phyloP scores from a whole-genome alignment of 1,139 yeast species.

The Taphrina betulina region DNA sequence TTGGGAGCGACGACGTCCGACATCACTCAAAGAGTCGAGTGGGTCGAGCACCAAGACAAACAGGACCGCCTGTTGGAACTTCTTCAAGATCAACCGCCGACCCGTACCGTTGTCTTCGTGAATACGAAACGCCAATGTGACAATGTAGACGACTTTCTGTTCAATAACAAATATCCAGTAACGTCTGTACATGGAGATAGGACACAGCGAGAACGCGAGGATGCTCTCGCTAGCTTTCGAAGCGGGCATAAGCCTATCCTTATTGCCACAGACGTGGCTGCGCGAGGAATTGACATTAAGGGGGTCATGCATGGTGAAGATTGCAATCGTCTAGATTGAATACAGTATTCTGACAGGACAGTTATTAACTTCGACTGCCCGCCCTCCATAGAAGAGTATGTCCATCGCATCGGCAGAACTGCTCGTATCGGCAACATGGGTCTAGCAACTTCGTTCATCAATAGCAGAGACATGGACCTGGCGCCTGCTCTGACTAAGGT shows the following conservation, averaged over 20 bases:
- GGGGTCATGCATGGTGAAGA: constrained; percentile 79
- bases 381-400: constrained; percentile 87
- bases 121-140: not conserved
- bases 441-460: constrained; percentile 69
- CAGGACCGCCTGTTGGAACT: not conserved
- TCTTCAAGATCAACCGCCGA: constrained; percentile 39
- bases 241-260: constrained; percentile 91
- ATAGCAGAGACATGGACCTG: constrained; percentile 82
- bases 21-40: constrained; percentile 2
- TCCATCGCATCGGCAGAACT: constrained; percentile 93
- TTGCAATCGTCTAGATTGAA: not conserved
- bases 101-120: constrained; percentile 9
- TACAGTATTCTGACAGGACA: not conserved
- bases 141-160: constrained; percentile 1
- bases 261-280: constrained; percentile 96
- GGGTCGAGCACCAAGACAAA: not conserved
- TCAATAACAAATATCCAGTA: not conserved
- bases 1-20: constrained; percentile 9
- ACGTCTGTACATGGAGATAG: constrained; percentile 3
- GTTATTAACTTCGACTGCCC: constrained; percentile 88
- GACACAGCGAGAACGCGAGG: constrained; percentile 11
- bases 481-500: constrained; percentile 47
- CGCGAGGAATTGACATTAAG: constrained; percentile 95
- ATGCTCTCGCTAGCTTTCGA: constrained; percentile 72
- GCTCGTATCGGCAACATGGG: constrained; percentile 87